These are phyloP conservation scores for Wickerhamiella musiphila DNA, from an alignment of 805 yeast genomes.

Conservation along the genomic window DNA sequence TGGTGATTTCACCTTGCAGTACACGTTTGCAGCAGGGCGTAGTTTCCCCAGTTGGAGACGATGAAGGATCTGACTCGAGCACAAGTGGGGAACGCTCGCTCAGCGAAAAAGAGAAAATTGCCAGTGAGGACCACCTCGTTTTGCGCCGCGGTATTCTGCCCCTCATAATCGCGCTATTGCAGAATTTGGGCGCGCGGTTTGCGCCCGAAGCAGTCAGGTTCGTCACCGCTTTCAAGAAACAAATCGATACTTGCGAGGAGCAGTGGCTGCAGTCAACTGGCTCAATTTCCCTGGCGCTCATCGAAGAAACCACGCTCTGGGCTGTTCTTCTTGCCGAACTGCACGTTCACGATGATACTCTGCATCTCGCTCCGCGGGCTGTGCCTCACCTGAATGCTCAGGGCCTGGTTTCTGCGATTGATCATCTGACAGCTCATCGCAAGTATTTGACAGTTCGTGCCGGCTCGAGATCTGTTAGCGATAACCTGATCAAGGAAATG, in stretches of 20 bases:
- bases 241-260: conserved; percentile 42
- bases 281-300: conserved; percentile 29
- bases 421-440: conserved; percentile 69
- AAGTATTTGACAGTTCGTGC: no score
- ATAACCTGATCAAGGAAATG: no score
- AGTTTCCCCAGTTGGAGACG: no score
- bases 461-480: no score
- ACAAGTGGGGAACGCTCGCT: neutral
- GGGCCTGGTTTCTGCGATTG: conserved; percentile 43
- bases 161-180: conserved; percentile 39
- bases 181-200: conserved; percentile 44
- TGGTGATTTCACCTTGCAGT: no score
- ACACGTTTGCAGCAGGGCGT: no score
- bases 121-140: conserved; percentile 42
- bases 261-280: conserved; percentile 49
- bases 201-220: conserved; percentile 51
- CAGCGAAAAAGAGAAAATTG: conserved; percentile 12
- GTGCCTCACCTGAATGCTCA: conserved; percentile 25
- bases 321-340: conserved; percentile 45
- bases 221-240: conserved; percentile 43
- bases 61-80: neutral
- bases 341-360: conserved; percentile 26
- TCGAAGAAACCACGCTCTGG: conserved; percentile 54
- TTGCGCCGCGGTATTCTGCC: conserved; percentile 80
- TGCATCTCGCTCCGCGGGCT: conserved; percentile 3